Conservation (phyloP, 1,139 yeast species). For the Nakaseomyces uthaithaninus region DNA sequence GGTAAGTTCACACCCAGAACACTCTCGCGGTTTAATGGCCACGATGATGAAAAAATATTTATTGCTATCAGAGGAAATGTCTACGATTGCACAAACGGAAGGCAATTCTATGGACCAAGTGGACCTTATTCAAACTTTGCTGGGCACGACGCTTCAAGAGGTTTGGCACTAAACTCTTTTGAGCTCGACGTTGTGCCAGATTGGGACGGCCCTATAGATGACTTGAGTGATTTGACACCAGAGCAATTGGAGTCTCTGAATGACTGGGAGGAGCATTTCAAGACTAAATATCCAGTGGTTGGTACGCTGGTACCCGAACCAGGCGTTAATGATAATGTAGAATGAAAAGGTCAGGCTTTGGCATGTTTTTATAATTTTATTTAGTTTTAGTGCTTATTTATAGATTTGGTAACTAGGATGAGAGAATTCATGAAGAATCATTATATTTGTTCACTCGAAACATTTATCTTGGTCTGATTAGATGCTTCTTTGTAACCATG, state of each 20-base stretch:
- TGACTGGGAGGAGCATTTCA: slow-evolving; percentile 82
- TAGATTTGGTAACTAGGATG: too few relatives aligned
- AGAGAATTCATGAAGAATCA: too few relatives aligned
- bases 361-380: too few relatives aligned
- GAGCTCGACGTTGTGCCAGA: slow-evolving; percentile 53
- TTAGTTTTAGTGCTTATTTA: too few relatives aligned
- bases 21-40: slow-evolving; percentile 70
- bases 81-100: slow-evolving; percentile 75
- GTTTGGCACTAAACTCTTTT: slow-evolving; percentile 84
- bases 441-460: too few relatives aligned
- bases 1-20: slow-evolving; percentile 76
- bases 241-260: slow-evolving; percentile 63
- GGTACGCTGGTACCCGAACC: slow-evolving; percentile 45
- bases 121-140: slow-evolving; percentile 96
- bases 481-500: too few relatives aligned
- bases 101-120: slow-evolving; percentile 89
- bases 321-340: slow-evolving; percentile 22
- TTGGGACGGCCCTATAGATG: slow-evolving; percentile 66
- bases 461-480: too few relatives aligned
- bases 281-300: slow-evolving; percentile 63
- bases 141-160: slow-evolving; percentile 93
- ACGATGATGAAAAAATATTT: slow-evolving; percentile 65
- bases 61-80: slow-evolving; percentile 81
- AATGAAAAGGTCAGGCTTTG: background rate
- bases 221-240: slow-evolving; percentile 48